Evolutionary conservation across 2,329 filamentous ascomycete species (phyloP).

Genomic region (Cordyceps farinosa): DNA sequence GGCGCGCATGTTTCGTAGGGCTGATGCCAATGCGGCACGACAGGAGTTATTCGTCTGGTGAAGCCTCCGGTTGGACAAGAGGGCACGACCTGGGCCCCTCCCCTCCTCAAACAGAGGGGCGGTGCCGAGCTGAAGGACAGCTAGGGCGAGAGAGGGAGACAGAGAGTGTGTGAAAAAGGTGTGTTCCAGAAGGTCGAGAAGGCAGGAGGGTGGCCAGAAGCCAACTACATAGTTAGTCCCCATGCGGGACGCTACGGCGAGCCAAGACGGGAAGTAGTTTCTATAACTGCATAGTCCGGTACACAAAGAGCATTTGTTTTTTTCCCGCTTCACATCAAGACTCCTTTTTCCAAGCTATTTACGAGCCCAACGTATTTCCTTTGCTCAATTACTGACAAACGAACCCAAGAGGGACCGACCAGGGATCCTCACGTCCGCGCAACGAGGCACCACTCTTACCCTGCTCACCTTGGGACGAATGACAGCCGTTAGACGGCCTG

Average conservation of each 20-base stretch:
- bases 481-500: slow-evolving; percentile 8
- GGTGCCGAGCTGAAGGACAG: neutral
- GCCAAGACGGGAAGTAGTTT: neutral
- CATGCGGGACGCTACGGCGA: neutral
- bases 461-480: slow-evolving; percentile 17
- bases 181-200: neutral
- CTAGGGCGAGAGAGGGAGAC: neutral
- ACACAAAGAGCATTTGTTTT: too few relatives aligned
- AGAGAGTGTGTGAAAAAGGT: neutral
- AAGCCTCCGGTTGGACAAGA: slow-evolving; percentile 13
- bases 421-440: neutral
- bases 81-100: too few relatives aligned
- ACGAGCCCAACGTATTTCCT: too few relatives aligned
- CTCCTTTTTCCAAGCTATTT: too few relatives aligned
- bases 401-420: too few relatives aligned
- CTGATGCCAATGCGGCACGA: slow-evolving; percentile 1
- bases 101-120: neutral
- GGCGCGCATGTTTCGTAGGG: slow-evolving; percentile 13
- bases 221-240: neutral
- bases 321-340: too few relatives aligned
- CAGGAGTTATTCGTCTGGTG: slow-evolving; percentile 4
- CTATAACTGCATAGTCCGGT: neutral
- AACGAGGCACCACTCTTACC: slow-evolving; percentile 2
- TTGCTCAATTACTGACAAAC: too few relatives aligned
- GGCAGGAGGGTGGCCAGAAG: neutral